These are phyloP conservation scores for Acer negundo DNA, from an alignment of 345 rosid genomes.

Conservation along the genomic window DNA sequence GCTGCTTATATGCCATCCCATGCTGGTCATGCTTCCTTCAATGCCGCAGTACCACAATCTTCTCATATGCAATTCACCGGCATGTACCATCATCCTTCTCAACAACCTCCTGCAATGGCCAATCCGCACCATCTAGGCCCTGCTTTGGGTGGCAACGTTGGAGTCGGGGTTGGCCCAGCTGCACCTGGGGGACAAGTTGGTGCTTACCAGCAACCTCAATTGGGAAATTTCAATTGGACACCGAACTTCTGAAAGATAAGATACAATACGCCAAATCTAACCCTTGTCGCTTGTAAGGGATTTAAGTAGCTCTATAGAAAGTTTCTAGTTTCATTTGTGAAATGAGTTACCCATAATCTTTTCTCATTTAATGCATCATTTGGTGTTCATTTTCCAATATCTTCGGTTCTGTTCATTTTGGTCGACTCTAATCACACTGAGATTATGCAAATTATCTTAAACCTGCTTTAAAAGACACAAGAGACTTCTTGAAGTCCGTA, in stretches of 20 bases:
- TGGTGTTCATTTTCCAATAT: constrained; percentile 11
- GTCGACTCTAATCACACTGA: not conserved
- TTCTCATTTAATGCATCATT: constrained; percentile 22
- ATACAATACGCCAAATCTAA: constrained; percentile 27
- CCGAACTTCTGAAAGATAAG: constrained; percentile 67
- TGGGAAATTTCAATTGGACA: constrained; percentile 93
- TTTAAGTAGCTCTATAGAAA: constrained; percentile 40
- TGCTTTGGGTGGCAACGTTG: constrained; percentile 81
- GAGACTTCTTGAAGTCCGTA: too few species aligned
- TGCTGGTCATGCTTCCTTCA: constrained; percentile 76
- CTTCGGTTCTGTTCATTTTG: not conserved
- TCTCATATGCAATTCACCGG: constrained; percentile 94
- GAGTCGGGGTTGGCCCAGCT: constrained; percentile 71
- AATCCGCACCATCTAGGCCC: constrained; percentile 80
- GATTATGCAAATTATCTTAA: not conserved
- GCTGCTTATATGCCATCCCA: constrained; percentile 79
- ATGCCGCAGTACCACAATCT: constrained; percentile 79
- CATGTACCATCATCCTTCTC: constrained; percentile 70
- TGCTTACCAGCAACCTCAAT: constrained; percentile 85
- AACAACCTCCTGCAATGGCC: constrained; percentile 69
- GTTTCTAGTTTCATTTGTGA: constrained; percentile 34
- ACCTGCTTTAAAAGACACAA: too few species aligned
- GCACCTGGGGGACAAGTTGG: constrained; percentile 80
- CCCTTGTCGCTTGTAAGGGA: constrained; percentile 43
- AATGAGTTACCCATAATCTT: constrained; percentile 27